Percentiles rank a stretch among this genome's conserved stretches.
Evolutionary conservation across 352 stramenopile species (phyloP).

Genomic region (Plasmopara viticola): DNA sequence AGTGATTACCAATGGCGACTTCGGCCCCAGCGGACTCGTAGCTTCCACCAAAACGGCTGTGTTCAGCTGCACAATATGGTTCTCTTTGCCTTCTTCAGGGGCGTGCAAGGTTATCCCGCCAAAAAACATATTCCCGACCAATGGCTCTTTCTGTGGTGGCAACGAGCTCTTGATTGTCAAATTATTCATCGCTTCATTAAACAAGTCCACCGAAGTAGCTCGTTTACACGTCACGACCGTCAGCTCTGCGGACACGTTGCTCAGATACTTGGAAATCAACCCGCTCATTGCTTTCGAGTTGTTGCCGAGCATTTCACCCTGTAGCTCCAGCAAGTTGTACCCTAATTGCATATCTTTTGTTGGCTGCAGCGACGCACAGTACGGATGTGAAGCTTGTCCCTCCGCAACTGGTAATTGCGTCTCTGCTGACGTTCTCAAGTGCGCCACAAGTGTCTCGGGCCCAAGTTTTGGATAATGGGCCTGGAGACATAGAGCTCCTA

Average conservation of each 20-base stretch:
- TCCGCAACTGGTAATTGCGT: slow-evolving; percentile 39
- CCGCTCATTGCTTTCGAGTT: slow-evolving; percentile 61
- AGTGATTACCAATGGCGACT: slow-evolving; percentile 51
- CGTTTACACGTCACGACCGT: slow-evolving; percentile 57
- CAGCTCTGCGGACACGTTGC: slow-evolving; percentile 43
- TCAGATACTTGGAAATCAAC: slow-evolving; percentile 76
- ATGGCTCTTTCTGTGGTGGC: slow-evolving; percentile 49
- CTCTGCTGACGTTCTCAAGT: slow-evolving; percentile 34
- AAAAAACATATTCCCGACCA: slow-evolving; percentile 66
- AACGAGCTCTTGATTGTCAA: slow-evolving; percentile 55
- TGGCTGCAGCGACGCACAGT: slow-evolving; percentile 32
- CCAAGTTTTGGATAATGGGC: slow-evolving; percentile 44
- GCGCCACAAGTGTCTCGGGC: slow-evolving; percentile 40
- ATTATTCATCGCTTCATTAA: slow-evolving; percentile 66
- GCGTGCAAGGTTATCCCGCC: slow-evolving; percentile 44
- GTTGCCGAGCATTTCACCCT: slow-evolving; percentile 55
- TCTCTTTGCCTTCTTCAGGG: slow-evolving; percentile 35
- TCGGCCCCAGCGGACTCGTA: slow-evolving; percentile 51
- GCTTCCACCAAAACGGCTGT: slow-evolving; percentile 62
- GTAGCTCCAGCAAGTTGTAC: slow-evolving; percentile 67
- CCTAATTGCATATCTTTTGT: slow-evolving; percentile 30
- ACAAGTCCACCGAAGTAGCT: slow-evolving; percentile 61
- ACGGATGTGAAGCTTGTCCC: slow-evolving; percentile 46
- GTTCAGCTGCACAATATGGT: slow-evolving; percentile 37
- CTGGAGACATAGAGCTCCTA: slow-evolving; percentile 60